phyloP scores from a whole-genome alignment of 2,329 filamentous ascomycete genomes.

The Penicillium sp. region DNA sequence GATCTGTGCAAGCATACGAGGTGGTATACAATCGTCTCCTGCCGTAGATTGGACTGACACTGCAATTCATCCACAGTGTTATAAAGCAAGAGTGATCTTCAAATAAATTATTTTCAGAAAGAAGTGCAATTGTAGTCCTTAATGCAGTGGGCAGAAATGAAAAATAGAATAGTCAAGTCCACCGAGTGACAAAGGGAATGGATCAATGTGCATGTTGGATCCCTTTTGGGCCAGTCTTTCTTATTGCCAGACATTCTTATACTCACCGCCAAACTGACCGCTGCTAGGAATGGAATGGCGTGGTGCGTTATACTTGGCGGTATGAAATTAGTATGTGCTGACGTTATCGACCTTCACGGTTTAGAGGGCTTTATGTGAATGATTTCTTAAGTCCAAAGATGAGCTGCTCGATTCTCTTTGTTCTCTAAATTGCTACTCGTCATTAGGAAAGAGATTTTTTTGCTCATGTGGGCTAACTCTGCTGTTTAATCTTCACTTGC shows the following conservation, averaged over 20 bases:
- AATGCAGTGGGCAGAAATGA: neutral
- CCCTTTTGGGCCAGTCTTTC: constrained; percentile 20
- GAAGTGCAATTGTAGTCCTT: neutral
- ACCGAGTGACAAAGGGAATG: constrained; percentile 11
- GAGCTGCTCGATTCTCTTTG: neutral
- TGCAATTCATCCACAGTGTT: neutral
- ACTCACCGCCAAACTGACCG: constrained; percentile 14
- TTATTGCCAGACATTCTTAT: constrained; percentile 18
- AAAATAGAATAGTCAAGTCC: neutral
- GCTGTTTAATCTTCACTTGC: too few relatives aligned
- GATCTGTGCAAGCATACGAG: neutral
- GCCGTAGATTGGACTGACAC: neutral
- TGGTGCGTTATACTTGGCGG: neutral
- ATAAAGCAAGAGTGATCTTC: neutral
- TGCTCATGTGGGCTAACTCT: too few relatives aligned
- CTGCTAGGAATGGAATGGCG: neutral
- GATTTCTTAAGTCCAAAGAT: neutral
- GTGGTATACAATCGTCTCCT: constrained; percentile 7
- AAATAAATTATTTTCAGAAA: neutral
- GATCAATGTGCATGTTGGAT: constrained; percentile 24
- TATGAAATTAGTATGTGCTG: neutral
- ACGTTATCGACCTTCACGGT: neutral
- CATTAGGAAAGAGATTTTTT: too few relatives aligned
- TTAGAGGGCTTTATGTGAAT: constrained; percentile 2
- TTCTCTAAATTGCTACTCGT: too few relatives aligned